phyloP scores from a whole-genome alignment of 768 basidiomycete species.

The Pisolithus orientalis region DNA sequence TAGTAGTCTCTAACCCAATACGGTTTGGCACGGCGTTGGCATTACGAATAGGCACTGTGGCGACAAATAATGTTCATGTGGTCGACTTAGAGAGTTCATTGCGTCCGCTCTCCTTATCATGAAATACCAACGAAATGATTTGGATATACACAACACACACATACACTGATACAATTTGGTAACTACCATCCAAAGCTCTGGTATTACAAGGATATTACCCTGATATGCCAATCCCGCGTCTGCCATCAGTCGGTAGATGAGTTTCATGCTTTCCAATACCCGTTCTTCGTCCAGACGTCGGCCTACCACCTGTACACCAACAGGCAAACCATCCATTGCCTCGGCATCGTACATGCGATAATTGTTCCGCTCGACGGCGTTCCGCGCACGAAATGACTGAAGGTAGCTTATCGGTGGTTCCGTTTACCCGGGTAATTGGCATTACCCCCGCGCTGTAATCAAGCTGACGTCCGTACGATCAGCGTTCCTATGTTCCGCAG shows the following conservation, averaged over 20 bases:
- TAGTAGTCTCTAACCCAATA: no score
- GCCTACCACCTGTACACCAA: constrained; percentile 40
- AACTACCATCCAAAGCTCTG: background rate
- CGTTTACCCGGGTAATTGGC: constrained; percentile 37
- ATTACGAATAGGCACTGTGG: no score
- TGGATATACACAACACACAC: background rate
- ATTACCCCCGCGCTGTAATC: constrained; percentile 42
- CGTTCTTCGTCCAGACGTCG: constrained; percentile 42
- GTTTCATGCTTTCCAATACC: constrained; percentile 39
- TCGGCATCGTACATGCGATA: constrained; percentile 36
- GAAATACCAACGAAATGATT: no score
- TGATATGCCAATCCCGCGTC: constrained; percentile 17
- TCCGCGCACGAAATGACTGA: constrained; percentile 24
- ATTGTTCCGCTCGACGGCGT: constrained; percentile 32
- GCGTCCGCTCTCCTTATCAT: background rate
- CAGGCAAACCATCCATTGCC: constrained; percentile 40
- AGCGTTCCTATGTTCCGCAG: background rate
- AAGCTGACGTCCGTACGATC: constrained; percentile 20
- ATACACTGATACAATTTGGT: background rate
- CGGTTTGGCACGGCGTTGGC: no score
- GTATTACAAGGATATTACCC: constrained; percentile 17
- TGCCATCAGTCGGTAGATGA: constrained; percentile 28
- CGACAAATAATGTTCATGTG: no score
- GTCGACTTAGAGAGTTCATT: no score
- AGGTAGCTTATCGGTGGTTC: constrained; percentile 24